These are phyloP conservation scores for Acacia acuminata DNA, from an alignment of 306 rosid species.

Conservation along the genomic window DNA sequence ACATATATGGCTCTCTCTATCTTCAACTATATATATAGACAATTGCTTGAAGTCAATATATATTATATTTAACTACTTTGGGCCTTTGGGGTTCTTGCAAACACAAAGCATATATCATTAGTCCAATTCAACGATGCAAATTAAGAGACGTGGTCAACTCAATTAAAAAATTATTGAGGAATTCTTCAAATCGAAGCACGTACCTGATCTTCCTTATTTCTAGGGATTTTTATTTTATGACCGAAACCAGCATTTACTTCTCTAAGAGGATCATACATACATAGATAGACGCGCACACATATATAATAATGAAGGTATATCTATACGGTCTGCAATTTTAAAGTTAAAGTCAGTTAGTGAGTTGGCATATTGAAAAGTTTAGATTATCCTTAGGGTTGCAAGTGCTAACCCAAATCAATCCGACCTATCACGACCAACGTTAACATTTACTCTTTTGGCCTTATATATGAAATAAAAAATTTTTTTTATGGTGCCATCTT, in stretches of 20 bases:
- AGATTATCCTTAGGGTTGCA: constrained; percentile 1
- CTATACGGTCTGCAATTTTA: constrained; percentile 11
- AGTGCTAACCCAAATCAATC: constrained; percentile 10
- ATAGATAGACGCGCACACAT: background rate
- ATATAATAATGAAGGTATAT: background rate
- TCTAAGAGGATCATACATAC: background rate
- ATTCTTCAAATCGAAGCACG: background rate
- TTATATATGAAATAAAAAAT: no score
- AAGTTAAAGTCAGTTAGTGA: constrained; percentile 30
- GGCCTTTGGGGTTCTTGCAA: background rate
- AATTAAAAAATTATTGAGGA: background rate
- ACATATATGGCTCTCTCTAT: constrained; percentile 29
- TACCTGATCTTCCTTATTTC: background rate
- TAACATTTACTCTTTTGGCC: no score
- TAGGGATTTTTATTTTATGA: background rate
- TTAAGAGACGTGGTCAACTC: background rate
- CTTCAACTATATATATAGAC: constrained; percentile 46
- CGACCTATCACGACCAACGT: background rate
- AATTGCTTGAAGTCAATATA: constrained; percentile 36
- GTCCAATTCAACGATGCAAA: background rate
- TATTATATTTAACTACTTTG: background rate
- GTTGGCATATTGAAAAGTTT: constrained; percentile 30
- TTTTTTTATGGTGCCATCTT: no score
- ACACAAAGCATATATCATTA: background rate
- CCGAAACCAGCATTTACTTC: background rate